phyloP scores from a whole-genome alignment of 1,284 basidiomycete species.

The Malassezia slooffiae region DNA sequence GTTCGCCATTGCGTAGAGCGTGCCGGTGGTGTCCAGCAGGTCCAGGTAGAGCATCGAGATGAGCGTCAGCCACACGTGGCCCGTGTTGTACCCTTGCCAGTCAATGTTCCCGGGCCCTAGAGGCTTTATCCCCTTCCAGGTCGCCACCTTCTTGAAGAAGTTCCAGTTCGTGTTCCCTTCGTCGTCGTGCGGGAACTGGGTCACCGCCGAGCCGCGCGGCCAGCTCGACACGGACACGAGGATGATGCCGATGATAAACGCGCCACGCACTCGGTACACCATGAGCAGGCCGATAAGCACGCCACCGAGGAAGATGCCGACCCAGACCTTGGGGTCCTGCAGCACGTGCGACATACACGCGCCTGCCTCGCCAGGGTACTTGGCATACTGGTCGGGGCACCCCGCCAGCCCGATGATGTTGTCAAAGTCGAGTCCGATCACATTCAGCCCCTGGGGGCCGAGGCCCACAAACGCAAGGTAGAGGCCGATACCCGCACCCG shows the following conservation, averaged over 20 bases:
- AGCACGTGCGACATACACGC: constrained; percentile 63
- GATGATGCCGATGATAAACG: constrained; percentile 66
- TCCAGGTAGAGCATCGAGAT: constrained; percentile 76
- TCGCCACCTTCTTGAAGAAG: constrained; percentile 77
- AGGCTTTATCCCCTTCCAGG: constrained; percentile 51
- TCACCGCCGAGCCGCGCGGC: constrained; percentile 69
- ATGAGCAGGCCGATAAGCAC: constrained; percentile 55
- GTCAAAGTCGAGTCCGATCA: constrained; percentile 63
- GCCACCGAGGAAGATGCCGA: constrained; percentile 80
- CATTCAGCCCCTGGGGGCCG: constrained; percentile 60
- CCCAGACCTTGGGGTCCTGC: constrained; percentile 67
- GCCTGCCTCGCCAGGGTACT: constrained; percentile 39
- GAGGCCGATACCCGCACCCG: constrained; percentile 74
- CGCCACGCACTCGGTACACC: constrained; percentile 74
- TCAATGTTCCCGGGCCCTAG: constrained; percentile 54
- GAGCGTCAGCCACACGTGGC: constrained; percentile 73
- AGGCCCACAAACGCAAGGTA: constrained; percentile 54
- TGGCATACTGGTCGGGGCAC: constrained; percentile 50
- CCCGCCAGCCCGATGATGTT: constrained; percentile 73
- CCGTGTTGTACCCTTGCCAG: constrained; percentile 53
- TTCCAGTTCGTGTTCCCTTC: constrained; percentile 64
- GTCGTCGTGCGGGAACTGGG: constrained; percentile 65
- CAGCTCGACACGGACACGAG: constrained; percentile 77
- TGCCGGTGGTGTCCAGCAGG: constrained; percentile 53
- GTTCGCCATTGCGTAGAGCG: constrained; percentile 79